Evolutionary conservation across 148 eudicot genomes (phyloP), one percentile per base, ranked within the genome.

Genomic region (Chenopodium formosanum): DNA sequence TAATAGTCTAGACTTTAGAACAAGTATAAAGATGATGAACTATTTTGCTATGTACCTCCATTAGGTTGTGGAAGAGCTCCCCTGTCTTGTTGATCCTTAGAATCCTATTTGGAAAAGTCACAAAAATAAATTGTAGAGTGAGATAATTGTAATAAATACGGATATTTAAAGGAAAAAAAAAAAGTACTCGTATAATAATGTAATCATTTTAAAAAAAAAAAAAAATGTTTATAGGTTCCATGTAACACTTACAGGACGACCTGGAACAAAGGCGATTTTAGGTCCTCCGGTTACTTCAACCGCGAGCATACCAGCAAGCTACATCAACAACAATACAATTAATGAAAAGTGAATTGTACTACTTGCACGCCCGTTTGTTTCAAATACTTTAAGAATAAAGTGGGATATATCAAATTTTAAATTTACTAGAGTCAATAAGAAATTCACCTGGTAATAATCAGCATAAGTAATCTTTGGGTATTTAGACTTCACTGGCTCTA

Each of bases 251-350:
- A 93, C 97, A 90, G 84, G 86, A 76, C 98, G 91, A 76, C 97
- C 98, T 0, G 98, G 92, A 65, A 83, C 81, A 58, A 91, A 94
- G 27, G 86, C 86, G 74, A 94, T 88, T n/a, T 78, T 81, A 32
- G 98, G 98, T 53, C 97, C 98, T 65, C 97, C 95, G 14, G 93
- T 91, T 73, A 89, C 86, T 89, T 94, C 97, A 82, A 93, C 94
- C 10, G 98, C 97, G 82, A 91, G 91, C 34, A 93, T 90, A 40
- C 98, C 97, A 76, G 98, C 98, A 56, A 94, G 94, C 98, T 94
- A 86, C 78, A 79, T 34, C 44, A 29, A 72, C 56, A 72, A 40
- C 52, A 23, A 73, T 40, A 40, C 7, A 40, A 40, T 5, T 40
- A 40, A 40, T 40, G 44, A 40, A 5, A 40, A 40, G 44, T 40